Percentiles rank a stretch among this genome's conserved stretches.
Conservation (phyloP, 1,284 basidiomycete species). For the Sutorius eximius region DNA sequence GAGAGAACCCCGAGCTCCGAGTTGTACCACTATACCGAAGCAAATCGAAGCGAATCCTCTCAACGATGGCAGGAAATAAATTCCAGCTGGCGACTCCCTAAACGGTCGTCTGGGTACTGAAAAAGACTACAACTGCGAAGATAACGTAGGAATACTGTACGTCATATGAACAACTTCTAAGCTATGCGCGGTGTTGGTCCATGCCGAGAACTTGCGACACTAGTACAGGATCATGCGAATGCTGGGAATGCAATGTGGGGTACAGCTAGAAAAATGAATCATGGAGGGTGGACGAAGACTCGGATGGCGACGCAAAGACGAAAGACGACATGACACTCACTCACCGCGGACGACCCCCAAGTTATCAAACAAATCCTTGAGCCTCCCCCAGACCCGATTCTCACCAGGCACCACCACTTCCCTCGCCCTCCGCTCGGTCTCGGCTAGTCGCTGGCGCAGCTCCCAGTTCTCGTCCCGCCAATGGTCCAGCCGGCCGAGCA, state of each 20-base stretch:
- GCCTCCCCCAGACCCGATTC: conserved; percentile 28
- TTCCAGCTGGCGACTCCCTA: conserved; percentile 3
- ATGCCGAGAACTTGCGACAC: conserved; percentile 20
- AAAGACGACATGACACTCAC: conserved; percentile 11
- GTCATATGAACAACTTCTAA: conserved; percentile 19
- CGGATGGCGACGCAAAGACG: conserved; percentile 10
- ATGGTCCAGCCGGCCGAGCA: conserved; percentile 17
- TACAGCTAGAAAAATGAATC: conserved; percentile 15
- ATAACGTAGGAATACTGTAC: conserved; percentile 19
- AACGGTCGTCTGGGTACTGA: conserved; percentile 9
- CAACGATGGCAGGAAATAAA: not conserved
- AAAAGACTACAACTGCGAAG: conserved; percentile 15
- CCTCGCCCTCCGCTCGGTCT: conserved; percentile 25
- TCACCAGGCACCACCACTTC: conserved; percentile 19
- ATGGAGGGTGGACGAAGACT: conserved; percentile 1
- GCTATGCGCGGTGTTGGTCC: conserved; percentile 26
- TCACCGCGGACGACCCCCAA: conserved; percentile 22
- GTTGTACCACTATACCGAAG: conserved; percentile 16
- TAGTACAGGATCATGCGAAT: conserved; percentile 27
- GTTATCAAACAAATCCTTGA: conserved; percentile 34
- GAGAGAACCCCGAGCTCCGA: conserved; percentile 5
- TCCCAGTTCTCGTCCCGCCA: conserved; percentile 22
- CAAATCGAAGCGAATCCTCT: conserved; percentile 1
- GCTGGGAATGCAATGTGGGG: conserved; percentile 22
- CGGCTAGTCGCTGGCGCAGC: conserved; percentile 25